Evolutionary conservation across 75 land plant species (phyloP), one percentile per base, ranked within the genome.

Genomic region (Isoetes taiwanensis): DNA sequence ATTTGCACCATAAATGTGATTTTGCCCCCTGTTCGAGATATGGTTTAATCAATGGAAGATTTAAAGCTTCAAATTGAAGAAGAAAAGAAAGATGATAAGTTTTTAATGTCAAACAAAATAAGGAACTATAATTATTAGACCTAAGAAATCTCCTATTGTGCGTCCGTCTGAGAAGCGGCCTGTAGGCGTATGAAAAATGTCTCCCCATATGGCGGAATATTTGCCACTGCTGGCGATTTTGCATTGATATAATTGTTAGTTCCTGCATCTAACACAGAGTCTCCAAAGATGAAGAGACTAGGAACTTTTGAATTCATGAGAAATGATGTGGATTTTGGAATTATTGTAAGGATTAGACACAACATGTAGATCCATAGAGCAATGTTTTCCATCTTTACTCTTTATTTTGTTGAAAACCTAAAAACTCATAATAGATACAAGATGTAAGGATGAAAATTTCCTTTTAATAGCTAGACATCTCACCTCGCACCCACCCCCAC

Each of bases 271-370:
- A 76, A 35, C 2, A 54, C 39, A 16, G 79, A 76, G 60, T 76
- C 79, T 2, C 79, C 79, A 24, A 76, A 76, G 32, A 76, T 41
- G 64, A 76, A 76, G 2, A 76, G n/a, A n/a, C n/a, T n/a, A n/a
- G n/a, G n/a, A n/a, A n/a, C n/a, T n/a, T n/a, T n/a, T n/a, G n/a
- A n/a, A n/a, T n/a, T n/a, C n/a, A n/a, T n/a, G n/a, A n/a, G n/a
- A n/a, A n/a, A n/a, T n/a, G n/a, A n/a, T n/a, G n/a, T n/a, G n/a
- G n/a, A n/a, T n/a, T n/a, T n/a, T n/a, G n/a, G n/a, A n/a, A n/a
- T n/a, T n/a, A n/a, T n/a, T n/a, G n/a, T n/a, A n/a, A n/a, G n/a
- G n/a, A n/a, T n/a, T n/a, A n/a, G n/a, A n/a, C n/a, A n/a, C n/a
- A n/a, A n/a, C n/a, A n/a, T n/a, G n/a, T n/a, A n/a, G n/a, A n/a